phyloP scores from a whole-genome alignment of 2,329 filamentous ascomycete species.

The Parafenestella ontariensis region DNA sequence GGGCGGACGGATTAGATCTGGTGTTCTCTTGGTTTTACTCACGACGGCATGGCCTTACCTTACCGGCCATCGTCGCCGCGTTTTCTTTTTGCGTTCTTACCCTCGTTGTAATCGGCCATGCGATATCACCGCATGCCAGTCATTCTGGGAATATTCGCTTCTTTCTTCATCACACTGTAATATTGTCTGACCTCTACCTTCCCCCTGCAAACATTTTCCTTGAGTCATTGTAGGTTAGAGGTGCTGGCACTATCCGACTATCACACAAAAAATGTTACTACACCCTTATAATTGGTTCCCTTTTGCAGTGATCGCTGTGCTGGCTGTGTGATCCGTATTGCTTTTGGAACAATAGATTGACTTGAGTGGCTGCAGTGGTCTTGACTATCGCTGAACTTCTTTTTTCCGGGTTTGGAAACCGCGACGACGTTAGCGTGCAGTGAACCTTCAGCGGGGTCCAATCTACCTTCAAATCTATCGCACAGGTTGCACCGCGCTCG shows the following conservation, averaged over 20 bases:
- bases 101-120: slow-evolving; percentile 48
- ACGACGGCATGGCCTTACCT: slow-evolving; percentile 42
- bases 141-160: slow-evolving; percentile 46
- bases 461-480: background rate
- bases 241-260: slow-evolving; percentile 44
- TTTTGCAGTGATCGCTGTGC: slow-evolving; percentile 1
- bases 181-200: slow-evolving; percentile 25
- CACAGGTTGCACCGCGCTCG: background rate
- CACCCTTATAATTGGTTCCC: slow-evolving; percentile 6
- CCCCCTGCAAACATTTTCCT: slow-evolving; percentile 26
- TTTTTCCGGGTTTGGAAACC: background rate
- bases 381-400: background rate
- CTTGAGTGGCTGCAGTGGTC: background rate
- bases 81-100: slow-evolving; percentile 44
- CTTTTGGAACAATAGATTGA: slow-evolving; percentile 1
- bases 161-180: slow-evolving; percentile 27
- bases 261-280: slow-evolving; percentile 20
- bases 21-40: slow-evolving; percentile 34
- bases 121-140: slow-evolving; percentile 15
- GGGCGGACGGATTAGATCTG: slow-evolving; percentile 33
- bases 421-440: slow-evolving; percentile 1
- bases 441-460: background rate
- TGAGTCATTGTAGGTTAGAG: slow-evolving; percentile 35
- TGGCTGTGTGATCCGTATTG: slow-evolving; percentile 1
- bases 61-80: slow-evolving; percentile 43